Evolutionary conservation across 768 basidiomycete species (phyloP), one percentile per base, ranked within the genome.

Genomic region (Pleurotus tuber-regium): DNA sequence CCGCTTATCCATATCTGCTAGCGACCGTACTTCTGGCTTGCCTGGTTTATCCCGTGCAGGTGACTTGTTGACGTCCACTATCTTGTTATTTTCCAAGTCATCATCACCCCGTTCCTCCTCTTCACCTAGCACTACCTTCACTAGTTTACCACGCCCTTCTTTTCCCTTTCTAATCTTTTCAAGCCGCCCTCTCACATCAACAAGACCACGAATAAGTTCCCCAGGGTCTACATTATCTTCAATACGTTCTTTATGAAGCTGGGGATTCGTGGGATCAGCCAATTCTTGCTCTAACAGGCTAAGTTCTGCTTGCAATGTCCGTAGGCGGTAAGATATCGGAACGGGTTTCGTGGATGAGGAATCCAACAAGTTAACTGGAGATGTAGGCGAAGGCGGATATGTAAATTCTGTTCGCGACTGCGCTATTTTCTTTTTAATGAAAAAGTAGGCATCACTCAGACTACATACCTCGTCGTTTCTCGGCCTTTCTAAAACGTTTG

Each of bases 1-100:
- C 29, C 96, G 82, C 58, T 76, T 77, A 67, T 98, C 96, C 62
- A 98, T 77, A 51, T 90, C 86, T 2, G 83, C 79, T 16, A 92
- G 64, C 12, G 65, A 76, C 47, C 75, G 77, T 43, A 75, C 68
- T 30, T 78, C 74, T 14, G 70, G 61, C 42, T 48, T 47, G n/a
- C 26, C 33, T 14, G 28, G 8, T 18, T 21, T 35, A 35, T 31
- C 46, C n/a, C 24, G 31, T 12, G 46, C n/a, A 6, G 18, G 4
- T 3, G 30, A 18, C 23, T 35, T 31, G 10, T 16, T 35, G 19
- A 21, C 4, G 16, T 7, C 19, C 11, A 2, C 18, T 54, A 39
- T 23, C 43, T 51, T 28, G 21, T 30, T 16, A 14, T 21, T 38
- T 41, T 56, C 48, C n/a, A n/a, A n/a, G 21, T 48, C 51, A 2